Percentiles rank a stretch among this genome's conserved stretches.
Conservation (phyloP, 139 green algal species). For the Diplosphaera chodatii region DNA sequence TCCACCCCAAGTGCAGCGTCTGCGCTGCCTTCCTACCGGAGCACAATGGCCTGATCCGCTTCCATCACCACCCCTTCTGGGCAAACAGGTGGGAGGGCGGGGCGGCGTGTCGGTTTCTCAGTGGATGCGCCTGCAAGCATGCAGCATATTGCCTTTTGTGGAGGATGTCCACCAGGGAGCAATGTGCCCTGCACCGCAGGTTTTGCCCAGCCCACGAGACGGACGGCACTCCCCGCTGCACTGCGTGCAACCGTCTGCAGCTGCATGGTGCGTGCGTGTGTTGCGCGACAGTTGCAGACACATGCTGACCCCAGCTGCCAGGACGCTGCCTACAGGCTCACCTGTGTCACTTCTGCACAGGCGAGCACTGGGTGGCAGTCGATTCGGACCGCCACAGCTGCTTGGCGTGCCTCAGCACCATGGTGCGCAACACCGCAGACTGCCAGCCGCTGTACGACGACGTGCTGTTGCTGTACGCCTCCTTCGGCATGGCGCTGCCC, state of each 20-base stretch:
- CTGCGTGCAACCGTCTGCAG: constrained; percentile 48
- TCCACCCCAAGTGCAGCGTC: constrained; percentile 53
- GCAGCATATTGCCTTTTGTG: neutral
- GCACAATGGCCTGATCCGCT: constrained; percentile 36
- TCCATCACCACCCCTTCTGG: constrained; percentile 59
- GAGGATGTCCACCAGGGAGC: neutral
- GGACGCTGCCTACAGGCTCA: too few species aligned
- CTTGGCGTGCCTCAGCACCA: constrained; percentile 60
- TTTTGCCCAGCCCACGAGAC: constrained; percentile 50
- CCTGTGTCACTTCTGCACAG: constrained; percentile 2
- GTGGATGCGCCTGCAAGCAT: neutral
- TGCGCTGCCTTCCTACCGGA: constrained; percentile 46
- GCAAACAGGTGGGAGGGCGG: constrained; percentile 11
- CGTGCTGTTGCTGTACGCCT: constrained; percentile 41
- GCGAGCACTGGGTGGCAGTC: constrained; percentile 38
- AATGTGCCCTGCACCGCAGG: constrained; percentile 11
- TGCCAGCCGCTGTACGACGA: constrained; percentile 70
- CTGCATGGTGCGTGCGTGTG: constrained; percentile 10
- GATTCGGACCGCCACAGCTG: constrained; percentile 74
- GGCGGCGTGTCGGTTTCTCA: neutral
- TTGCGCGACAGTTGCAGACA: too few species aligned
- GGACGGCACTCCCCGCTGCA: constrained; percentile 58
- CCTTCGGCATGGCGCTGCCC: constrained; percentile 50
- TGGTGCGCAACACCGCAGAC: constrained; percentile 74
- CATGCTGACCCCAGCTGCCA: too few species aligned